A percentile compares a stretch with the other conserved stretches of the same genome.
These are phyloP conservation scores for Carnegiea gigantea DNA, from an alignment of 179 eudicot genomes.

Conservation along the genomic window DNA sequence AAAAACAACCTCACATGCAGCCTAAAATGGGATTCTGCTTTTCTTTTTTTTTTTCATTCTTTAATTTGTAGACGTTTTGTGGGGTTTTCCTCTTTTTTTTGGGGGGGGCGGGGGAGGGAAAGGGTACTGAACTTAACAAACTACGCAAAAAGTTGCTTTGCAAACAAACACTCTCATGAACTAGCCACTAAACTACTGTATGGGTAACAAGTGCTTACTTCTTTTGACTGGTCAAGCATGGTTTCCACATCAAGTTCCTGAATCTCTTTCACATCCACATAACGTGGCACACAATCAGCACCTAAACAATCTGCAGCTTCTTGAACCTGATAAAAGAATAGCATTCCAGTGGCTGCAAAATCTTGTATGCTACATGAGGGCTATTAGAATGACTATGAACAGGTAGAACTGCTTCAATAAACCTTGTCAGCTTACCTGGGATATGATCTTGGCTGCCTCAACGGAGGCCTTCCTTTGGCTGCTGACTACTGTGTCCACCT, in stretches of 20 bases:
- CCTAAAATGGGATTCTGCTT: no score
- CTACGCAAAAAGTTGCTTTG: no score
- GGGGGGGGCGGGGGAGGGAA: no score
- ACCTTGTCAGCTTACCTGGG: conserved; percentile 46
- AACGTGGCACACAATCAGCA: conserved; percentile 83
- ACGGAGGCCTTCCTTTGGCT: conserved; percentile 60
- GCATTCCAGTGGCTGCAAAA: neutral
- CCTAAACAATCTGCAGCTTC: conserved; percentile 96
- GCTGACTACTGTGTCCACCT: conserved; percentile 60
- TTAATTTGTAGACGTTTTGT: no score
- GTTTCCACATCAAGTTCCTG: conserved; percentile 56
- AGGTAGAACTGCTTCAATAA: neutral
- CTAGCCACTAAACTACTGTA: neutral
- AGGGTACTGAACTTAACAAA: no score
- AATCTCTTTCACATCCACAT: conserved; percentile 68
- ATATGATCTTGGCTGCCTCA: conserved; percentile 66
- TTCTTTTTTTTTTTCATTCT: no score
- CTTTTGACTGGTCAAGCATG: conserved; percentile 45
- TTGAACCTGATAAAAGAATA: conserved; percentile 57
- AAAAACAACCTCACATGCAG: no score
- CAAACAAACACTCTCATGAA: neutral
- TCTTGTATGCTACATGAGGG: neutral
- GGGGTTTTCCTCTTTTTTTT: neutral
- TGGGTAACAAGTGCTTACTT: conserved; percentile 35
- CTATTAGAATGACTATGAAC: neutral